Percentiles rank a stretch among this genome's conserved stretches.
Evolutionary conservation across 2,329 filamentous ascomycete genomes (phyloP).

Genomic region (Sordariomycetes sp.): DNA sequence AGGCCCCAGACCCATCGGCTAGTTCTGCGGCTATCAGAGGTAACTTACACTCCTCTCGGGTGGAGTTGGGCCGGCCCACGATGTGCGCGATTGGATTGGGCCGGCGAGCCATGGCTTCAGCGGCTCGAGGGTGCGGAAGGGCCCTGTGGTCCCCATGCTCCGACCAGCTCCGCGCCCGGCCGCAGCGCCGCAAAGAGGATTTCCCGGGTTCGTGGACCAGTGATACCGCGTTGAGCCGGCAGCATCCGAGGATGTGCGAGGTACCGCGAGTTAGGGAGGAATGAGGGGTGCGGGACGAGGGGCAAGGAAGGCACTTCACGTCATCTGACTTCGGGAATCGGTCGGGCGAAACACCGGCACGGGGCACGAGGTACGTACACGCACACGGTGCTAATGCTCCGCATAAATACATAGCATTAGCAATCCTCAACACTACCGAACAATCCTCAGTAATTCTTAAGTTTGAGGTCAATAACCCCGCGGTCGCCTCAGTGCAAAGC

Average conservation of each 20-base stretch:
- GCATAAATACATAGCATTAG: too few species aligned
- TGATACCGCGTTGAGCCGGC: slow-evolving; percentile 1
- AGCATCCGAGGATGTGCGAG: slow-evolving; percentile 3
- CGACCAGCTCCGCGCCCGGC: too few species aligned
- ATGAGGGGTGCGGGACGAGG: neutral
- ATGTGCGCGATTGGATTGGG: neutral
- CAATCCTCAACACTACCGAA: too few species aligned
- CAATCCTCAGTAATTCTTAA: too few species aligned
- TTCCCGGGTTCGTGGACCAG: slow-evolving; percentile 1
- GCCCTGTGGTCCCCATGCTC: too few species aligned
- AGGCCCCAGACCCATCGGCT: neutral
- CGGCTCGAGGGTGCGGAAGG: neutral
- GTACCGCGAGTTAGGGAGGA: neutral
- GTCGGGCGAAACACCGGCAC: neutral
- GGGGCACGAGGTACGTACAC: neutral
- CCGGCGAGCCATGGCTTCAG: neutral
- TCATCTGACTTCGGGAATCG: neutral
- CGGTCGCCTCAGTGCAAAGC: neutral
- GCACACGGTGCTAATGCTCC: neutral
- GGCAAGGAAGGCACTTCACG: neutral
- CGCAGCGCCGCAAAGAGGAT: neutral
- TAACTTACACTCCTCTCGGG: neutral
- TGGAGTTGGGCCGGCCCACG: neutral
- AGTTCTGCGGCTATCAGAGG: neutral
- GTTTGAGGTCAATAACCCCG: too few species aligned